Base-by-base conservation (phyloP, 2,329 filamentous ascomycete genomes). In the Alternaria infectoria region DNA sequence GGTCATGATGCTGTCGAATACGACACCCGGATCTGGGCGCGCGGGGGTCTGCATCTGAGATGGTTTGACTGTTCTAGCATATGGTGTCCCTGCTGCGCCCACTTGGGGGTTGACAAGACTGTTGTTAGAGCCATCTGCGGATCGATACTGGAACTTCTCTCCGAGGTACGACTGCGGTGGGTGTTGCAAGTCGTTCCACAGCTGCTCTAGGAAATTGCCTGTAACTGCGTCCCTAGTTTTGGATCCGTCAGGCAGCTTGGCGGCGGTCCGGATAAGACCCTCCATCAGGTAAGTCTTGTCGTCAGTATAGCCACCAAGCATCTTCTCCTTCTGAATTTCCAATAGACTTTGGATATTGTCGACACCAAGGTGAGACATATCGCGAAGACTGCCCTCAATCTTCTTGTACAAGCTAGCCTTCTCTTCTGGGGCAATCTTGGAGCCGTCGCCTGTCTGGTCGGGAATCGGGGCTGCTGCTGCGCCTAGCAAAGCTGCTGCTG, bases 1-100 rank as follows among this genome's bases (percentile, higher is more conserved):
- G 15, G 87, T 88, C 83, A 92, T 86, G 25, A 92, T 74, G 21
- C 86, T 86, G 76, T 92, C 90, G 63, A 93, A 93, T 4, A 93
- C 81, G 13, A 89, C 81, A 17, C 87, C 87, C 0, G 90, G 85
- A 54, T 92, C 90, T 1, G 90, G 89, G 55, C 88, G 84, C 26
- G 86, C 84, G 17, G 86, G 87, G 1, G 87, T 86, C 59, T 88
- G 86, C 54, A 86, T 82, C 47, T 83, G 86, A 50, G 79, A 80
- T 2, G 87, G 86, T 45, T 84, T 84, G n/a, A 91, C 88, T 0
- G 88, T 88, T 65, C 90, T 86, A 23, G 90, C 90, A 71, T 93
- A 93, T 0, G 89, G 85, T n/a, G 87, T 88, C 12, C 86, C 86
- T 10, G 90, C 89, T 40, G 84, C 84, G 3, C 90, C 90, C 28